These are phyloP conservation scores for Aureobasidium musti DNA, from an alignment of 2,329 filamentous ascomycete species.

Conservation along the genomic window DNA sequence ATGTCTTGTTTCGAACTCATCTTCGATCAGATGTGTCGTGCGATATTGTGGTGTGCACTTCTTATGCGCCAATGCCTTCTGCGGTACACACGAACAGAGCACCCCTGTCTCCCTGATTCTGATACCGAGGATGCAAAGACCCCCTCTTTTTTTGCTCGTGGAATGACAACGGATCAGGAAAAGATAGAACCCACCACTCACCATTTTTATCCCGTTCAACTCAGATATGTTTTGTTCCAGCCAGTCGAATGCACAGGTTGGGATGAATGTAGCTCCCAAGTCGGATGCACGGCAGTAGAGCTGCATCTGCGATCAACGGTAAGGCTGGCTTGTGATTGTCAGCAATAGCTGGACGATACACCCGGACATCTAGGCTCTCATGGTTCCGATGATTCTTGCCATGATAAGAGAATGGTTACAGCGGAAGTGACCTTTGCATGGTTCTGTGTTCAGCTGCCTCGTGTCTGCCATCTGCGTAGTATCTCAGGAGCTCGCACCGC, in stretches of 20 bases:
- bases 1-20: not conserved
- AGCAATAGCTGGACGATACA: slow-evolving; percentile 1
- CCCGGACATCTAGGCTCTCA: not conserved
- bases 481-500: not conserved
- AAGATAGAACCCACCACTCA: not conserved
- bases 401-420: not conserved
- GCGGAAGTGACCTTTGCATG: not conserved
- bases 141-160: not conserved
- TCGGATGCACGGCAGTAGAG: not conserved
- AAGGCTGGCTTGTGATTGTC: slow-evolving; percentile 25
- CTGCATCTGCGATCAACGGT: not conserved
- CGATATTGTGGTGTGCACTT: slow-evolving; percentile 15
- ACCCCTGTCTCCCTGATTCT: not conserved
- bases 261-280: not conserved
- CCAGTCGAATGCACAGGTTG: not conserved
- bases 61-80: slow-evolving; percentile 10
- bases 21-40: not conserved
- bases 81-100: not conserved
- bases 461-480: not conserved
- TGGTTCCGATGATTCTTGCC: not conserved
- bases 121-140: not conserved
- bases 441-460: slow-evolving; percentile 3
- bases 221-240: not conserved
- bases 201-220: not conserved
- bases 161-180: not conserved